Evolutionary conservation across 768 basidiomycete genomes (phyloP).

Genomic region (Filobasidium wieringae): DNA sequence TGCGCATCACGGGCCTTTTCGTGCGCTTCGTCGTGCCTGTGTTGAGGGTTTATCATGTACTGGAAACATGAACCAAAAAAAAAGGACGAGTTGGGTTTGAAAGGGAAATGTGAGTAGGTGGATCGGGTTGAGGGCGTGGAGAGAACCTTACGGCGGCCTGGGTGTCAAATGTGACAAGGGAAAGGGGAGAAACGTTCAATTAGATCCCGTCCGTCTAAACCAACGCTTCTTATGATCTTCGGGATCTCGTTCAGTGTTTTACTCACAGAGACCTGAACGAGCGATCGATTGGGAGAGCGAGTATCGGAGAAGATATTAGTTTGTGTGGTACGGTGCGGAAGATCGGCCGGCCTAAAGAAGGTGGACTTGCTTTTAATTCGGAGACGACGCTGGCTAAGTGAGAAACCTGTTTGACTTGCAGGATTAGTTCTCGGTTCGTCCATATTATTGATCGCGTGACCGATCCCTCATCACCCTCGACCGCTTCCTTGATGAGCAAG

Average conservation of each 20-base stretch:
- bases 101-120: background rate
- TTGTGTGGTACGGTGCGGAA: background rate
- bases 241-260: background rate
- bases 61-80: background rate
- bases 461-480: background rate
- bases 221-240: background rate
- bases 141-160: background rate
- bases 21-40: conserved; percentile 12
- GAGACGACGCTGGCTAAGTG: background rate
- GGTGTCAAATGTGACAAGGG: background rate
- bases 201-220: background rate
- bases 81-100: background rate
- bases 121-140: too few relatives aligned
- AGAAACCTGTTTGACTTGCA: background rate
- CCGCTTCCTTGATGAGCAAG: background rate
- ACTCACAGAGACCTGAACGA: background rate
- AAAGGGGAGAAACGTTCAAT: too few relatives aligned
- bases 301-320: background rate
- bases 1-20: conserved; percentile 38
- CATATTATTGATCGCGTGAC: background rate
- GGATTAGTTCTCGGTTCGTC: too few relatives aligned
- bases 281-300: background rate
- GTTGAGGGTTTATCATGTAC: conserved; percentile 2
- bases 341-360: background rate
- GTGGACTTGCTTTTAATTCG: background rate